Evolutionary conservation across 768 basidiomycete genomes (phyloP).

Genomic region (Suillus hirtellus): DNA sequence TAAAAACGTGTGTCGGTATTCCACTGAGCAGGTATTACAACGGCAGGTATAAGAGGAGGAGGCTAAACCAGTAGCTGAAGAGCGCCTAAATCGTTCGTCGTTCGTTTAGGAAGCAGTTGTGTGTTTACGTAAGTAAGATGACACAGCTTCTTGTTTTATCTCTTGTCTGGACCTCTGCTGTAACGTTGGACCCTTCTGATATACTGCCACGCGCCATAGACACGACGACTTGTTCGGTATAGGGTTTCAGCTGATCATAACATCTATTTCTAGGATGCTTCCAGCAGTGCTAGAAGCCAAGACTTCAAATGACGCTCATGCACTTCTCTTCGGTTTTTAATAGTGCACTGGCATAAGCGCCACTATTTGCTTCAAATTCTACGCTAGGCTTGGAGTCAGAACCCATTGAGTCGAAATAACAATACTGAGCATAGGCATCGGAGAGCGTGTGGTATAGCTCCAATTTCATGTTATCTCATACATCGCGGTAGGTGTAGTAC

Average conservation of each 20-base stretch:
- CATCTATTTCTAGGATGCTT: neutral
- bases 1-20: neutral
- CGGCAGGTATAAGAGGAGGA: neutral
- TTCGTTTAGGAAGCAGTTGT: neutral
- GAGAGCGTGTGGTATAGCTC: neutral
- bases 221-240: neutral
- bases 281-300: neutral
- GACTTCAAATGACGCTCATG: neutral
- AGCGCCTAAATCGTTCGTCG: neutral
- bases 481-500: constrained; percentile 1
- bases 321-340: neutral
- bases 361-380: neutral
- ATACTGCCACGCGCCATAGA: neutral
- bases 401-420: neutral
- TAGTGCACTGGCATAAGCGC: neutral
- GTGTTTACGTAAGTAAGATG: neutral
- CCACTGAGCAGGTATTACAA: neutral
- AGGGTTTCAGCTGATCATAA: neutral
- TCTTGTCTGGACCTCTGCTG: neutral
- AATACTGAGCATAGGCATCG: neutral
- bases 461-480: neutral
- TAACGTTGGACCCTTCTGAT: neutral
- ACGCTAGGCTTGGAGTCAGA: neutral
- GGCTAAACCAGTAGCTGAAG: neutral
- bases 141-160: neutral